Conservation (phyloP, 73 alveolate species). For the Breviolum minutum region DNA sequence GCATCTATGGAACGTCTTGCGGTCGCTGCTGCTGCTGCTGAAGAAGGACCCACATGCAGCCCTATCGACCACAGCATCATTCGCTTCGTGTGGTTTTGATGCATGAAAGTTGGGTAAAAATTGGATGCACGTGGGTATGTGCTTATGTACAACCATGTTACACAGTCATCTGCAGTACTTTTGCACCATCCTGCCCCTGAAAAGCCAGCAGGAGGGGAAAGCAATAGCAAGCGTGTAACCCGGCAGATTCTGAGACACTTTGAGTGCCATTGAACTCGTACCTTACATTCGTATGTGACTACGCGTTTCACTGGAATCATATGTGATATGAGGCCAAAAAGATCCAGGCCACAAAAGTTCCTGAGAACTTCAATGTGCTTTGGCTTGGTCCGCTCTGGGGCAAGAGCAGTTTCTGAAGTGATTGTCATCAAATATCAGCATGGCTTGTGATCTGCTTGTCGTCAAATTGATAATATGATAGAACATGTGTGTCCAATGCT, state of each 20-base stretch:
- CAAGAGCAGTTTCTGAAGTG: not conserved
- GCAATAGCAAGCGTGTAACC: conserved; percentile 4
- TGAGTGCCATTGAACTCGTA: not conserved
- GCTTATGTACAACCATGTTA: no score
- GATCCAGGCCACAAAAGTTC: conserved; percentile 77
- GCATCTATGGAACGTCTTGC: not conserved
- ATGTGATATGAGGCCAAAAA: not conserved
- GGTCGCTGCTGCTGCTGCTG: not conserved
- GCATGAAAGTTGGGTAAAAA: no score
- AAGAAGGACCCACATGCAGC: not conserved
- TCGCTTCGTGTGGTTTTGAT: no score
- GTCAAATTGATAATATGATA: not conserved
- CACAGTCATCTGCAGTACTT: no score
- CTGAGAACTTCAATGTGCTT: conserved; percentile 44
- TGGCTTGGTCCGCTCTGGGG: not conserved
- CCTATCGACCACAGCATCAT: no score
- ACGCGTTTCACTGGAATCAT: not conserved
- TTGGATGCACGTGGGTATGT: no score
- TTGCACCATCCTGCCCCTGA: no score
- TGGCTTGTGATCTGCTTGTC: not conserved
- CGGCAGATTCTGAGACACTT: not conserved
- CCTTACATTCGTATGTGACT: no score
- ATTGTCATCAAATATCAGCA: no score
- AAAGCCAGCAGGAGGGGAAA: not conserved
- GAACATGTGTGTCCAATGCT: not conserved